Evolutionary conservation across 73 alveolate genomes (phyloP), one percentile per base, ranked within the genome.

Genomic region (Tetrahymena malaccensis): DNA sequence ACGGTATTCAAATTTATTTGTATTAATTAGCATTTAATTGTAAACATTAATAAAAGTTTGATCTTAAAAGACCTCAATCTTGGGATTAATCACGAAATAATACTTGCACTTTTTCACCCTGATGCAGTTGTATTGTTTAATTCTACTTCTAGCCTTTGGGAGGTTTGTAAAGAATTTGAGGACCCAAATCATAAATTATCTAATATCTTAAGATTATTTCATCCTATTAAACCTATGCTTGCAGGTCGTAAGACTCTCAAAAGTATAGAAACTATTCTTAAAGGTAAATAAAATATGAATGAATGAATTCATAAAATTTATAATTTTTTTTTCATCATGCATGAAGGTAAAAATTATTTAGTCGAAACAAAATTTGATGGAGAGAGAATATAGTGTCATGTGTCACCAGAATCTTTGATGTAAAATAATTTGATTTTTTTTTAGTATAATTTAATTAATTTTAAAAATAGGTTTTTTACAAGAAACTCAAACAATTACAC

Each of bases 331-430:
- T 44, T 44, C 9, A 44, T 50, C 16, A 13, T 19, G 1, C 3
- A 50, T 35, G 94, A 96, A 58, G 98, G 97, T 1, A 97, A 94
- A 56, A 95, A 97, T 40, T 98, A 98, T 15, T 38, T 97, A 93
- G 98, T 99, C 1, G 99, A 99, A 96, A 99, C 99, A 55, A 99
- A 99, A 97, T 98, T 94, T 96, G 99, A 99, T 97, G 99, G 99
- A 15, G 99, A 99, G 95, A 96, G 99, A 96, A 98, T 99, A 0
- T 97, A 99, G 95, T 97, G 99, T 93, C 99, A 99, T 97, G 94
- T 97, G 19, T 57, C 96, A 10, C 96, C 97, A 35, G 96, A 70
- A 43, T 94, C 94, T 85, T 25, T 94, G 94, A 97, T 84, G 99
- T 97, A 58, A 97, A 97, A 50, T 11, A 31, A 97, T 70, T 70